Evolutionary conservation across 2,329 filamentous ascomycete species (phyloP), one percentile per base, ranked within the genome.

Genomic region (Pestalotiopsis sp.): DNA sequence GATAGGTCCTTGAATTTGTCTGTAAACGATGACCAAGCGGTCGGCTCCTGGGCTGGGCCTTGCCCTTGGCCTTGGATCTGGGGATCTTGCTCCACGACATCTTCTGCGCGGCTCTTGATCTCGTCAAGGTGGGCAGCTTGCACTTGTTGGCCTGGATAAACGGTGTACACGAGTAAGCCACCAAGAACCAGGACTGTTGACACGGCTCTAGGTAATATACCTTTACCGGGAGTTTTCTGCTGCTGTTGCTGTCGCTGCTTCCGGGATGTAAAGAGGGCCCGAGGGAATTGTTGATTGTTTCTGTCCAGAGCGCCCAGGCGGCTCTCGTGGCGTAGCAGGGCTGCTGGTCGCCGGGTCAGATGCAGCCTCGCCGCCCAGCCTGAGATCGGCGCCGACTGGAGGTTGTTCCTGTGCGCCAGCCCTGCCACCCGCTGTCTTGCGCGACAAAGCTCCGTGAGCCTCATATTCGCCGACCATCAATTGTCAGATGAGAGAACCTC

Each of bases 1-100:
- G 89, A 86, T 65, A 93, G 85, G 23, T 83, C 79, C 72, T 85
- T 83, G 69, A 89, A 85, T 23, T 79, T 79, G 20, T 76, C 79
- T 2, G 83, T 76, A 69, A 88, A 87, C 58, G 79, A 78, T 61
- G 79, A 75, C 86, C 86, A 88, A 6, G 86, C 85, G 7, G 79
- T 74, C 20, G 73, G 69, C 38, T 78, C 71, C 11, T 65, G 67
- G 62, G 60, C 20, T 20, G 31, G 31, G 31, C 31, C 31, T 36
- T 36, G 31, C 6, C 31, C 31, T 36, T 36, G 31, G 31, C 31
- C 31, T 36, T 36, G 31, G 31, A 6, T 9, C 31, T 74, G 41
- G 20, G 69, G 58, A 38, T 65, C 68, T 59, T 73, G 63, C 11
- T 39, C 59, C 39, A 67, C 62, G 14, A 60, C 52, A 65, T 68